Base-by-base conservation (phyloP, 352 stramenopile species). In the Globisporangium barbulae region DNA sequence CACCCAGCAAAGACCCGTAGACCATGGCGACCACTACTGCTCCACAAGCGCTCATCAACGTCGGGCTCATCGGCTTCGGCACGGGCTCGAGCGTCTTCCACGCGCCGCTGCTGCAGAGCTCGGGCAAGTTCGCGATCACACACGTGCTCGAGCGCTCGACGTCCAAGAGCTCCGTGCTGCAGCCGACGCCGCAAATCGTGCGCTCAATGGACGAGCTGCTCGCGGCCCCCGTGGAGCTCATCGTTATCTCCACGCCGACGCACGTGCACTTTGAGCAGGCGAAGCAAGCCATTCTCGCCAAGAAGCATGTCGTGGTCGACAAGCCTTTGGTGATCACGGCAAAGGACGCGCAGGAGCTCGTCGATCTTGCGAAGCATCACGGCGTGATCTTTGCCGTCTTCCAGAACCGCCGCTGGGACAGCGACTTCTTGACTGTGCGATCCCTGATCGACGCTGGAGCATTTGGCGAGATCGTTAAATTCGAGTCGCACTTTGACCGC, bases 171-270 rank as follows among this genome's bases (percentile, higher is more conserved):
- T 64, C 68, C 41, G 59, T 47, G 63, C 70, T 90, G 25, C 60
- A 66, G 33, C 81, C 83, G 2, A 45, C 63, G 17, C 79, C 81
- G 13, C 71, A 65, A 47, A 84, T 90, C 69, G 83, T 92, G 55
- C 83, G 83, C 54, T 85, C 83, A 45, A 87, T 92, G 72, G 76
- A 83, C 15, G 81, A 88, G 53, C 70, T 92, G 65, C 68, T 92
- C 53, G 79, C 72, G 21, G 71, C 81, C 10, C 66, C 71, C 44
- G 72, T 92, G 47, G 74, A 90, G 39, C 62, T 92, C 21, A 69
- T 92, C 47, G 81, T 92, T 17, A 89, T 92, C 66, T 86, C 81
- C 7, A 92, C 83, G 37, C 83, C 83, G 4, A 92, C 83, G 41
- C 73, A 76, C 28, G 72, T 89, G 64, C 83, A 92, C 70, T 92